phyloP scores from a whole-genome alignment of 2,329 filamentous ascomycete genomes.

The Decorospora gaudefroyi region DNA sequence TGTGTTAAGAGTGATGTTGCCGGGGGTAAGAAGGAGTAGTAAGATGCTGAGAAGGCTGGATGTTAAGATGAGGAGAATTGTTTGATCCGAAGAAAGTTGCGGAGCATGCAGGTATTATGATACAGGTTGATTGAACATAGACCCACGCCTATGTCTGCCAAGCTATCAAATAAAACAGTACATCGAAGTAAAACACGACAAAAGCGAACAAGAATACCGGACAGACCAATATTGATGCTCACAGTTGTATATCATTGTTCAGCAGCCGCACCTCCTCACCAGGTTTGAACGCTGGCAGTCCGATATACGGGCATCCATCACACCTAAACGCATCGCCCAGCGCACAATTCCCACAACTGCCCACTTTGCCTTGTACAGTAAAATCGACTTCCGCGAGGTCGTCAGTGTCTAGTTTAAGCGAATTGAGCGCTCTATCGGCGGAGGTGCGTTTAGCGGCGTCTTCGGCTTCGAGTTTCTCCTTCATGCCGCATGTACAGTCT shows the following conservation, averaged over 20 bases:
- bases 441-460: slow-evolving; percentile 69
- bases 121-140: no score
- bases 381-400: slow-evolving; percentile 93
- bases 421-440: slow-evolving; percentile 67
- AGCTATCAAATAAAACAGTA: no score
- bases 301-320: slow-evolving; percentile 78
- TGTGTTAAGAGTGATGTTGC: slow-evolving; percentile 37
- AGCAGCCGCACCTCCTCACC: slow-evolving; percentile 90
- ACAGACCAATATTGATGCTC: no score
- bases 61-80: no score
- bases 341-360: slow-evolving; percentile 91
- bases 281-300: slow-evolving; percentile 93
- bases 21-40: slow-evolving; percentile 2
- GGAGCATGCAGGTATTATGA: no score
- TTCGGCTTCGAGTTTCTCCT: slow-evolving; percentile 82
- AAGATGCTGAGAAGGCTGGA: neutral
- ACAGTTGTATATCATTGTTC: slow-evolving; percentile 85
- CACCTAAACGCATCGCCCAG: slow-evolving; percentile 79
- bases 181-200: no score
- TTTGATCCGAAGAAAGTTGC: no score
- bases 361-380: slow-evolving; percentile 95
- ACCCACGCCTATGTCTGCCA: no score
- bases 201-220: no score
- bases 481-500: slow-evolving; percentile 94
- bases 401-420: slow-evolving; percentile 71